Evolutionary conservation across 202 grass and related monocot species (phyloP), one percentile per base, ranked within the genome.

Genomic region (Schoenoplectus tabernaemontani): DNA sequence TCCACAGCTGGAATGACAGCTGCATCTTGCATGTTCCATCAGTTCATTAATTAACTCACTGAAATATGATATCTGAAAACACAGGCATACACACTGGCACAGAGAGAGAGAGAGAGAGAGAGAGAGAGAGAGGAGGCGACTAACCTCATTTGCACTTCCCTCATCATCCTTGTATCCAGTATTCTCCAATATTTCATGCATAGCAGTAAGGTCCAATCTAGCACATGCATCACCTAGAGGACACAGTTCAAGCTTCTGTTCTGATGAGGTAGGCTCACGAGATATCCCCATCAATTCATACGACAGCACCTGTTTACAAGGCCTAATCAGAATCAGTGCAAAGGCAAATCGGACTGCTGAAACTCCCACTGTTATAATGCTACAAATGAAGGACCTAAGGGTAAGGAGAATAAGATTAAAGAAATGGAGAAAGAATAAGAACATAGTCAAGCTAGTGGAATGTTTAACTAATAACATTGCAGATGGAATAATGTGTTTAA

Each of bases 1-100:
- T 94, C 91, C 91, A 98, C 22, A 91, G 82, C 50, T 90, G 88
- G 38, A 98, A 92, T 83, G 91, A 95, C 5, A 95, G 33, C 96
- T 98, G 91, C 65, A 86, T 79, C 59, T 76, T 79, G 43, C 59
- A 81, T 63, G 34, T 70, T 63, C 26, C 64, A 30, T 28, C 65
- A 62, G 13, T 56, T 61, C n/a, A 71, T 69, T 57, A 71, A 59
- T 43, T 67, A 59, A 41, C 39, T 56, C 20, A 53, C 70, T 22
- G 8, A 34, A 57, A 56, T 33, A 73, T 72, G 48, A 73, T 7
- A 64, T 59, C 2, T 24, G 17, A 26, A 33, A 33, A 8, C 9
- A 34, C 32, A 48, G 7, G 16, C 4, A 1, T 69, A 9, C 13
- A 24, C 34, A 46, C 4, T 69, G 8, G 46, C 33, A 82, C 7